phyloP scores from a whole-genome alignment of 495 filamentous ascomycete species.

The Neurospora sp. region DNA sequence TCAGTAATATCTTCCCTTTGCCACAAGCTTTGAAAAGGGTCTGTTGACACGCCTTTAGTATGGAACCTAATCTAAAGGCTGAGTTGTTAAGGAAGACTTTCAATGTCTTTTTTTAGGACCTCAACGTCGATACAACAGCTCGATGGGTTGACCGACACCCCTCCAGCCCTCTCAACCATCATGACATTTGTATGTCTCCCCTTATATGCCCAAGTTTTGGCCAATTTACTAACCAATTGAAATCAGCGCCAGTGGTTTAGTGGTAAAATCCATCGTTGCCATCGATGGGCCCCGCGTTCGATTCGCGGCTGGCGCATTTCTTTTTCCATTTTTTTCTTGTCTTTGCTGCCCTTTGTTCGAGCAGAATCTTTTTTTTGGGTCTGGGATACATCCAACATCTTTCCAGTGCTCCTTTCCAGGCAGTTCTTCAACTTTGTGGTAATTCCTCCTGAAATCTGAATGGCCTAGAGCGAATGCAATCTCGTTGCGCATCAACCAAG shows the following conservation, averaged over 20 bases:
- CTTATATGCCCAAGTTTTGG: background rate
- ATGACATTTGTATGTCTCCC: background rate
- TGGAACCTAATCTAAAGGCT: too few relatives aligned
- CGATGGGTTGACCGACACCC: background rate
- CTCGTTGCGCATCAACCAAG: background rate
- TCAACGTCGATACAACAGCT: background rate
- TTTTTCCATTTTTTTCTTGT: background rate
- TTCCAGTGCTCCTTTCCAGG: background rate
- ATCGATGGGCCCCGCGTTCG: slow-evolving; percentile 45
- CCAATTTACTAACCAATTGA: background rate
- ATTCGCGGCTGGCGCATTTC: slow-evolving; percentile 38
- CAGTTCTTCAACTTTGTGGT: background rate
- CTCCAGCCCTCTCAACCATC: background rate
- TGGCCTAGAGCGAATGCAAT: background rate
- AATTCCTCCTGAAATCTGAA: background rate
- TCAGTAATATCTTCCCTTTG: background rate
- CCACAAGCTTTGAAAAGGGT: too few relatives aligned
- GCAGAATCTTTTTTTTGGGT: background rate
- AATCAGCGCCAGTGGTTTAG: slow-evolving; percentile 32
- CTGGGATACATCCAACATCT: background rate
- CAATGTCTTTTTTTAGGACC: background rate
- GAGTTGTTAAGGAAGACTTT: too few relatives aligned
- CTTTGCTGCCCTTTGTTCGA: background rate
- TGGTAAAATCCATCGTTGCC: slow-evolving; percentile 47
- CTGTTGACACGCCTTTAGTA: too few relatives aligned